These are phyloP conservation scores for Lanmaoa pseudosensibilis DNA, from an alignment of 768 basidiomycete species.

Conservation along the genomic window DNA sequence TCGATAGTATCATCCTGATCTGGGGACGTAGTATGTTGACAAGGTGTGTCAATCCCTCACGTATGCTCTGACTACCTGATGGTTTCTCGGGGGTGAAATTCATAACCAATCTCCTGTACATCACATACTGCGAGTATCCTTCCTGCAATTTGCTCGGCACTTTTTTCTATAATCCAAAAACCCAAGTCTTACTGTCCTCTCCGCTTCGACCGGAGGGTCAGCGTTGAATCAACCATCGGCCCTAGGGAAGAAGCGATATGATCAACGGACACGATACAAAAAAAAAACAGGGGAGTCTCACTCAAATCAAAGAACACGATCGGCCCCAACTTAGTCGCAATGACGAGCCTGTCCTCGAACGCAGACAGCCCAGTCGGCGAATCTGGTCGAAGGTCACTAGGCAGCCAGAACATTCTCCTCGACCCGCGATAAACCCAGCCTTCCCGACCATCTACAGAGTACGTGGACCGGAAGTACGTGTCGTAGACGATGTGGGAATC, in stretches of 20 bases:
- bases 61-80: too few species aligned
- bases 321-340: neutral
- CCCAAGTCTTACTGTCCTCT: neutral
- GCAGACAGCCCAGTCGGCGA: conserved; percentile 9
- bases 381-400: conserved; percentile 11
- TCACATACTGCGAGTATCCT: neutral
- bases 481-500: too few species aligned
- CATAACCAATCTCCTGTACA: neutral
- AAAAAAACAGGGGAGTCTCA: neutral
- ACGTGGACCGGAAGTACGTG: conserved; percentile 15
- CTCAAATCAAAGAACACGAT: conserved; percentile 16
- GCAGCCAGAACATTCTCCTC: conserved; percentile 20
- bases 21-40: neutral
- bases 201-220: neutral
- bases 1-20: neutral
- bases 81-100: too few species aligned
- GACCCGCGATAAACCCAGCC: conserved; percentile 19
- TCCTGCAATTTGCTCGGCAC: neutral
- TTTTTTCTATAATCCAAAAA: neutral
- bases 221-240: neutral
- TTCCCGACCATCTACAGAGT: conserved; percentile 7
- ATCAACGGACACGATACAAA: too few species aligned
- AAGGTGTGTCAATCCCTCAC: too few species aligned
- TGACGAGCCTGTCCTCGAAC: conserved; percentile 11
- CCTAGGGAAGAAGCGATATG: neutral